Evolutionary conservation across 495 filamentous ascomycete genomes (phyloP), one percentile per base, ranked within the genome.

Genomic region (Aspergillus steynii): DNA sequence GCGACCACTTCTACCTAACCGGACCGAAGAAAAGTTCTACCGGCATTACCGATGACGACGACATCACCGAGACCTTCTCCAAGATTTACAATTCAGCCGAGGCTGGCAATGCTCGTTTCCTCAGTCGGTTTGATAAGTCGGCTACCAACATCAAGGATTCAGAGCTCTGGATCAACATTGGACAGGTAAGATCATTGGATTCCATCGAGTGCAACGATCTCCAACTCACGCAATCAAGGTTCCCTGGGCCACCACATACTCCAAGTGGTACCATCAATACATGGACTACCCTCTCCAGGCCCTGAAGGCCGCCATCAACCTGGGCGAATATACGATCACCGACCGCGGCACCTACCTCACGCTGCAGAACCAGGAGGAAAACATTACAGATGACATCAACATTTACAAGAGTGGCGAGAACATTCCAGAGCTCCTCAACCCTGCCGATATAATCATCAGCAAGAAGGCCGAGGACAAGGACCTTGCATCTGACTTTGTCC

Each of bases 131-230:
- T 58, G 80, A 82, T 64, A 81, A 79, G 58, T 79, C 76, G 5
- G 78, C 79, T 0, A 77, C 74, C 5, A 80, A 78, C 46, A 80
- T 82, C 62, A 78, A 78, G 53, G 80, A 80, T n/a, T 77, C 74
- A 0, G 49, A 69, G 61, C 56, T 80, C 14, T 82, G 77, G 76
- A 67, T 76, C 45, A 59, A 57, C 1, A 80, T 81, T 53, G 78
- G 80, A 9, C 73, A 80, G 59, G 72, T 71, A 15, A 42, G 26
- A 31, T 29, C 45, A 14, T 42, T 42, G 8, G 9, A 42, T 42
- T 10, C 37, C 1, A 42, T 14, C 31, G 7, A 3, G 29, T 56
- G 20, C 27, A 53, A 2, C 5, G 29, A 10, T 4, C 5, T 14
- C 49, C 3, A 25, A 48, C 28, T 59, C 5, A 27, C 54, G 27